Base-by-base conservation (phyloP, 805 yeast genomes). In the Saturnispora halmiae region DNA sequence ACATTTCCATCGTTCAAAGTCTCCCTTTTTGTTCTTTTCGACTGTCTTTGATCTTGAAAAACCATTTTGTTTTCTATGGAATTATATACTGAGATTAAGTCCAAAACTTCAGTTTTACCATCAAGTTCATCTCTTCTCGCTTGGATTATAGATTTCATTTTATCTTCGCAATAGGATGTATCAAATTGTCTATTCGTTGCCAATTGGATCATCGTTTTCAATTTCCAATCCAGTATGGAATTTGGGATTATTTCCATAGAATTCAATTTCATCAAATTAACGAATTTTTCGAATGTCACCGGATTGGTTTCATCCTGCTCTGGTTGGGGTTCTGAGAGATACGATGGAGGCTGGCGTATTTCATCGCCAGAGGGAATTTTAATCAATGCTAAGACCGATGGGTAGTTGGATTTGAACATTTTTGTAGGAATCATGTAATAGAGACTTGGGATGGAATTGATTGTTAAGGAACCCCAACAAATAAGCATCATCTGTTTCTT, bases 331-430 rank as follows among this genome's bases (percentile, higher is more conserved):
- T 55, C 44, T 10, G 40, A 38, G 5, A 47, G 27, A 43, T 49
- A 51, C 2, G 40, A 41, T 0, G 96, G 96, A 4, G 75, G 57
- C 26, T 72, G 67, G 38, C 96, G 65, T 3, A 86, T 59, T 54
- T 85, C 90, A 49, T 86, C 94, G 13, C 74, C 60, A 66, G 73
- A 82, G 1, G 97, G 96, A 18, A 83, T 50, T 24, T 70, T 67
- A 7, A 82, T 67, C 42, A 87, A 56, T 36, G 79, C 76, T 46
- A 90, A 73, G 0, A 96, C 96, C 42, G 82, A 77, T 0, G 90
- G 82, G 24, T 68, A 60, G 49, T 11, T 51, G 51, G 4, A 10
- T 22, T 50, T 30, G 2, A 47, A 26, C 14, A 46, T 26, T 34
- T 49, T 47, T 0, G 82, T 72, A 0, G 94, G 82, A 26, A 76